phyloP scores from a whole-genome alignment of 2,329 filamentous ascomycete genomes.

The Nannizziopsis barbatae region DNA sequence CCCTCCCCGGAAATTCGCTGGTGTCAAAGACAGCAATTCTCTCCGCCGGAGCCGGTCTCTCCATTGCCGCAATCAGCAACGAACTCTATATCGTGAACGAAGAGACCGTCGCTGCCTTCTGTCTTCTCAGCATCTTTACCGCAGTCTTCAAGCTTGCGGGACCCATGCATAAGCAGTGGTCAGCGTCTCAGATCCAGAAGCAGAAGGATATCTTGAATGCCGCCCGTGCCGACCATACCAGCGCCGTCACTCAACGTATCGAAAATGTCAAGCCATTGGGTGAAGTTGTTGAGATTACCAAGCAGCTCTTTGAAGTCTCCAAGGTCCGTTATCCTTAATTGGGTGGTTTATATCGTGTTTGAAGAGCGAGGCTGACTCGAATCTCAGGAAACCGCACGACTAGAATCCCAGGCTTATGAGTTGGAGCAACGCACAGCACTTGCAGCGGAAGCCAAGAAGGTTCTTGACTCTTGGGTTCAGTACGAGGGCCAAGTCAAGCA shows the following conservation, averaged over 20 bases:
- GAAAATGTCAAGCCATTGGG: conserved; percentile 89
- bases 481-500: conserved; percentile 99
- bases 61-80: conserved; percentile 93
- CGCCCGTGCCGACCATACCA: conserved; percentile 86
- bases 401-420: conserved; percentile 93
- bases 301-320: conserved; percentile 92
- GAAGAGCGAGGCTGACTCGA: conserved; percentile 2
- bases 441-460: conserved; percentile 82
- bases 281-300: conserved; percentile 91
- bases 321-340: conserved; percentile 54
- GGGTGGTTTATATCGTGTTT: background rate
- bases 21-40: conserved; percentile 95
- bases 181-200: conserved; percentile 75
- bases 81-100: conserved; percentile 99
- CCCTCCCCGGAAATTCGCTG: conserved; percentile 82
- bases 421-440: conserved; percentile 92
- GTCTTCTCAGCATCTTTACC: conserved; percentile 83
- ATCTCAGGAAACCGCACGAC: conserved; percentile 79
- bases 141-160: conserved; percentile 88
- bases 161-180: conserved; percentile 86
- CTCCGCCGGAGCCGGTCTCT: conserved; percentile 80
- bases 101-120: conserved; percentile 90
- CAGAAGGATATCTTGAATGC: conserved; percentile 92
- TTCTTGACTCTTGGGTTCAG: conserved; percentile 96
- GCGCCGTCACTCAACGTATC: conserved; percentile 89